Evolutionary conservation across 2,329 filamentous ascomycete species (phyloP).

Genomic region (Furcasterigmium sp.): DNA sequence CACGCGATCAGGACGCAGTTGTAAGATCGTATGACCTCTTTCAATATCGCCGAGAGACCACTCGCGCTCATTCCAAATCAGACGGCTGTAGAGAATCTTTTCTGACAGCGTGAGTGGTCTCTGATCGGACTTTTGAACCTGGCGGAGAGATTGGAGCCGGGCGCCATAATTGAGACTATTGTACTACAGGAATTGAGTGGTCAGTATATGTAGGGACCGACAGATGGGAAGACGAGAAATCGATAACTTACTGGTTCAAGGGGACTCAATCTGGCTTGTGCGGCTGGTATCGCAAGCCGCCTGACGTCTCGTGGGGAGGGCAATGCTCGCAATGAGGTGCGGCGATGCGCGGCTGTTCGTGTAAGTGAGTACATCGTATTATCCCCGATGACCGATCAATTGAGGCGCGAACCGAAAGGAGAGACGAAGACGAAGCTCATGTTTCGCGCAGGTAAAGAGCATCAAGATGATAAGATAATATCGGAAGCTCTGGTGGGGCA

Average conservation of each 20-base stretch:
- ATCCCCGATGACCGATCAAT: no score
- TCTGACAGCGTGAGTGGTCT: constrained; percentile 29
- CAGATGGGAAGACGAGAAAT: not conserved
- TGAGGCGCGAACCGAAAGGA: no score
- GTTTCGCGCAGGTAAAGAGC: no score
- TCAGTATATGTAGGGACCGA: not conserved
- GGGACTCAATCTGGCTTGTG: constrained; percentile 13
- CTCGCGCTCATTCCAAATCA: constrained; percentile 19
- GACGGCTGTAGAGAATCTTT: constrained; percentile 32
- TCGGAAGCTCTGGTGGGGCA: no score
- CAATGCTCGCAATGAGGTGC: no score
- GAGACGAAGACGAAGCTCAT: no score
- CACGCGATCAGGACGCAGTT: constrained; percentile 30
- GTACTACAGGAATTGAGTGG: constrained; percentile 1
- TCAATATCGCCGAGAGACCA: constrained; percentile 21
- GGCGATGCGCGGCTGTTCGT: not conserved
- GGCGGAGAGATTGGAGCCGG: constrained; percentile 9
- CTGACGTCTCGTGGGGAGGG: not conserved
- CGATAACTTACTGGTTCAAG: constrained; percentile 11
- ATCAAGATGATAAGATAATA: no score
- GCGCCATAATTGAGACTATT: constrained; percentile 13
- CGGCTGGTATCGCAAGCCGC: constrained; percentile 1
- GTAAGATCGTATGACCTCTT: constrained; percentile 29
- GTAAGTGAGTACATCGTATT: not conserved
- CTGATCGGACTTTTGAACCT: constrained; percentile 9